Evolutionary conservation across 441 rosid species (phyloP).

Genomic region (Erodium moschatum): DNA sequence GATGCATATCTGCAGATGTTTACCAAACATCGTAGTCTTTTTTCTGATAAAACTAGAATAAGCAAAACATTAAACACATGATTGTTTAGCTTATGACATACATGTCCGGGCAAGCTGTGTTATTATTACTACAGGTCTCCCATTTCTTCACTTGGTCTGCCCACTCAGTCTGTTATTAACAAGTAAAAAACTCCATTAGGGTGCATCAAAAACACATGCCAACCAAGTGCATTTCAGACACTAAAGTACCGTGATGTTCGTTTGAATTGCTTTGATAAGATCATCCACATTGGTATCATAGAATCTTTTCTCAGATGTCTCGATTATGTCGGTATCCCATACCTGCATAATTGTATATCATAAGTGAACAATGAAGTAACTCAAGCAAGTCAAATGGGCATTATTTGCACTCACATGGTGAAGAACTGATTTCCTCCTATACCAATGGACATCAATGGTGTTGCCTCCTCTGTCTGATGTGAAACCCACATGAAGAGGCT

Average conservation of each 20-base stretch:
- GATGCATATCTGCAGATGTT: slow-evolving; percentile 52
- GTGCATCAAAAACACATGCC: not conserved
- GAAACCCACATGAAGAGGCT: slow-evolving; percentile 79
- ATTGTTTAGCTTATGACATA: slow-evolving; percentile 21
- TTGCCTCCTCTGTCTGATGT: slow-evolving; percentile 75
- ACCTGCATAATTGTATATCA: slow-evolving; percentile 32
- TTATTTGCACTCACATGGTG: slow-evolving; percentile 57
- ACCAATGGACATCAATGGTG: slow-evolving; percentile 77
- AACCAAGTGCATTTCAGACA: not conserved
- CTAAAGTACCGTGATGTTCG: slow-evolving; percentile 53
- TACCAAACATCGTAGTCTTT: not conserved
- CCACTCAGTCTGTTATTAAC: slow-evolving; percentile 46
- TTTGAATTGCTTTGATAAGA: slow-evolving; percentile 49
- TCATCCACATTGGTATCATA: slow-evolving; percentile 40
- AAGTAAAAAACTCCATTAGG: not conserved
- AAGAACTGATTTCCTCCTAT: slow-evolving; percentile 59
- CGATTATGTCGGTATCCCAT: slow-evolving; percentile 64
- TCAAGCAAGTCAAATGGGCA: not conserved
- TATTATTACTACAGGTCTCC: slow-evolving; percentile 50
- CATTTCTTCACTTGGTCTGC: slow-evolving; percentile 45
- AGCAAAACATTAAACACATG: too few relatives aligned
- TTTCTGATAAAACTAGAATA: not conserved
- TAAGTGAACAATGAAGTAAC: not conserved
- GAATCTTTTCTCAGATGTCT: slow-evolving; percentile 52
- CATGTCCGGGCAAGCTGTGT: slow-evolving; percentile 53